Base-by-base conservation (phyloP, 371 early-diverging fungal genomes). In the Saksenaea vasiformis region DNA sequence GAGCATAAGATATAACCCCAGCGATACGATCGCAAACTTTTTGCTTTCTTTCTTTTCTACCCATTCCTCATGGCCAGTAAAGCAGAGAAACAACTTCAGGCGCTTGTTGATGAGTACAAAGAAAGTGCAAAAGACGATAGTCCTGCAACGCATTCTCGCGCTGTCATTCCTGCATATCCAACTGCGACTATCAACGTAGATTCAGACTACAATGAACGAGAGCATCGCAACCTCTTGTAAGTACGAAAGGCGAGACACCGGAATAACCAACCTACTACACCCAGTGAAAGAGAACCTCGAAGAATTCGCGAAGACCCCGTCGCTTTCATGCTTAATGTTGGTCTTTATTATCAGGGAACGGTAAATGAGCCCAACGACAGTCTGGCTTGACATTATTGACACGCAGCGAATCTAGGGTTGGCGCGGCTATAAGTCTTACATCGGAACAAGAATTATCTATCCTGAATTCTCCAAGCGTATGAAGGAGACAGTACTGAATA, bases 351-450 rank as follows among this genome's bases (percentile, higher is more conserved):
- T 62, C 79, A 85, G 60, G 91, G 91, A 58, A 82, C 87, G 59
- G 91, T 89, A 81, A n/a, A 66, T 22, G n/a, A 22, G 51, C 22
- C 10, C 7, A 22, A 80, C 67, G 19, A 44, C n/a, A 44, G 24
- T 47, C 51, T 47, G 51, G 22, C 22, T 22, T 22, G 19, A 14
- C 14, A 22, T 22, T 19, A 47, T 47, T n/a, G 19, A 31, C 31
- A 31, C 31, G 7, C 31, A 31, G 31, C 31, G 31, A 31, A 31
- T 22, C 9, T 22, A 90, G 89, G 93, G 91, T 3, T 93, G 92
- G 92, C 84, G 91, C 73, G 88, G 90, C 17, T 91, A 93, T 67
- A 85, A 87, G 66, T 79, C 86, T 60, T 92, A 92, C 70, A 88
- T 93, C 61, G 93, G 93, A 13, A 79, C 87, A 14, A 84, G 86